These are phyloP conservation scores for Rhynchospora breviuscula DNA, from an alignment of 176 grass and related monocot genomes.

Conservation along the genomic window DNA sequence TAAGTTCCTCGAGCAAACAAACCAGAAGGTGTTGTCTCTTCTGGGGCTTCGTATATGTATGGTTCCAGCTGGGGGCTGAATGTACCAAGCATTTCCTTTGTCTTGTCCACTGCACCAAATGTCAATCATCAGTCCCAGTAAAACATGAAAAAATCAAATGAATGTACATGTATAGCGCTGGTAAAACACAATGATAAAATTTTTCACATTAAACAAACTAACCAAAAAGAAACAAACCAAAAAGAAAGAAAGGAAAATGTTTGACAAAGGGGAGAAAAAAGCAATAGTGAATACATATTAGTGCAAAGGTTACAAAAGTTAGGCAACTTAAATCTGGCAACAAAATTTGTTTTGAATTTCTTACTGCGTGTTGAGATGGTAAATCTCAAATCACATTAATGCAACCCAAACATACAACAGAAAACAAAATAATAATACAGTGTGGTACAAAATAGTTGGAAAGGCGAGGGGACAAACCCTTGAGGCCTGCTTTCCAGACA, in stretches of 20 bases:
- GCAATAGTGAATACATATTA: neutral
- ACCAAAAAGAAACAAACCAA: neutral
- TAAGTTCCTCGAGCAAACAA: slow-evolving; percentile 83
- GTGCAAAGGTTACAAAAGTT: neutral
- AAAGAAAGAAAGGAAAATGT: neutral
- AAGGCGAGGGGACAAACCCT: slow-evolving; percentile 36
- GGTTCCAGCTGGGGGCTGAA: slow-evolving; percentile 88
- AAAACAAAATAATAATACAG: neutral
- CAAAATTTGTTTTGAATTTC: neutral
- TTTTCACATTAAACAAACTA: neutral
- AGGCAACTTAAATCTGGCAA: neutral
- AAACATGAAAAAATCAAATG: neutral
- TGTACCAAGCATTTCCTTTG: slow-evolving; percentile 91
- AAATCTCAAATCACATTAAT: neutral
- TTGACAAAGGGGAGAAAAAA: neutral
- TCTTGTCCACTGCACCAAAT: slow-evolving; percentile 52
- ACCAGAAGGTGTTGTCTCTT: slow-evolving; percentile 87
- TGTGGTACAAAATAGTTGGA: neutral
- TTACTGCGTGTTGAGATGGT: neutral
- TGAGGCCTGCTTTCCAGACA: slow-evolving; percentile 92
- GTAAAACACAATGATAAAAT: neutral
- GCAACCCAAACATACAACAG: neutral
- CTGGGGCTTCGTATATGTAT: slow-evolving; percentile 75
- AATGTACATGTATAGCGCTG: neutral
- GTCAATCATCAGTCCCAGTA: slow-evolving; percentile 1